These are phyloP conservation scores for Murraya koenigii DNA, from an alignment of 345 rosid genomes.

Conservation along the genomic window DNA sequence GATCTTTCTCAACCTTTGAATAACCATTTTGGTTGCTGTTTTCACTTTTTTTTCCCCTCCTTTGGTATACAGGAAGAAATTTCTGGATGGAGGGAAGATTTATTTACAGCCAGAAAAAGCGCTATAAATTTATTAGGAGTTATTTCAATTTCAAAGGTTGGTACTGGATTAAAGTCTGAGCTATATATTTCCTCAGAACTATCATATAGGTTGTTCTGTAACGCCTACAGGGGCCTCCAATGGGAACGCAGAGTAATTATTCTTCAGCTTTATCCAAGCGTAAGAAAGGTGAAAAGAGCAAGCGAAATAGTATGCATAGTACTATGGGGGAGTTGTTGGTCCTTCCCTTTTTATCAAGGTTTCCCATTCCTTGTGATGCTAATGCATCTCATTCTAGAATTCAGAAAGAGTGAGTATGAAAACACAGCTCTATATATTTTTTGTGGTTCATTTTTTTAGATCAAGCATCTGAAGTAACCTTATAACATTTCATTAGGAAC, in stretches of 20 bases:
- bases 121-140: slow-evolving; percentile 82
- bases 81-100: slow-evolving; percentile 92
- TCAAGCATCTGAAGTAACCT: slow-evolving; percentile 1
- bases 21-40: slow-evolving; percentile 9
- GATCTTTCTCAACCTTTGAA: slow-evolving; percentile 7
- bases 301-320: slow-evolving; percentile 39
- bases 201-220: slow-evolving; percentile 14
- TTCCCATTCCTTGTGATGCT: slow-evolving; percentile 51
- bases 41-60: not conserved
- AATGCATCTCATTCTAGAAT: slow-evolving; percentile 45
- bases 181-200: slow-evolving; percentile 8
- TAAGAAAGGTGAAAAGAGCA: slow-evolving; percentile 73
- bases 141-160: slow-evolving; percentile 75
- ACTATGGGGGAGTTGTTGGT: slow-evolving; percentile 82
- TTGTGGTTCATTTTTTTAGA: not conserved
- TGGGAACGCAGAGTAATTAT: slow-evolving; percentile 36
- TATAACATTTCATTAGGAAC: not conserved
- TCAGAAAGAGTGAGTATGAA: slow-evolving; percentile 51
- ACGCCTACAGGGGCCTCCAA: slow-evolving; percentile 67
- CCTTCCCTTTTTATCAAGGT: slow-evolving; percentile 82
- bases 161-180: slow-evolving; percentile 16
- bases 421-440: slow-evolving; percentile 11
- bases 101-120: slow-evolving; percentile 85
- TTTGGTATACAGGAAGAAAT: slow-evolving; percentile 56
- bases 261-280: slow-evolving; percentile 62